Conservation (phyloP, 805 yeast genomes). For the Maudiozyma barnettii region DNA sequence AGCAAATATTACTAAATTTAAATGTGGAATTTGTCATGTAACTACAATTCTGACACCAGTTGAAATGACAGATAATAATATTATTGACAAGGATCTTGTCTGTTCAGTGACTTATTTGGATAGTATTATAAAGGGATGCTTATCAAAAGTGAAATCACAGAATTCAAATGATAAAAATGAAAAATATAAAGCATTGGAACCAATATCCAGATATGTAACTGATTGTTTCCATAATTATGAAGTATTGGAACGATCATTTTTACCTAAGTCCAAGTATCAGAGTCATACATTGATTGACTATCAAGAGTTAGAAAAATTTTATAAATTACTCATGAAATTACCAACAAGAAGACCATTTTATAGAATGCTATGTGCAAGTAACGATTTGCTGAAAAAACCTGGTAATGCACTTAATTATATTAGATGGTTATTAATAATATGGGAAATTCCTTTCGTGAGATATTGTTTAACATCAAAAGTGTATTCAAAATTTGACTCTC, state of each 20-base stretch:
- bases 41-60: slow-evolving; percentile 24
- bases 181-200: slow-evolving; percentile 32
- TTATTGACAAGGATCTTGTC: not conserved
- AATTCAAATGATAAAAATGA: slow-evolving; percentile 3
- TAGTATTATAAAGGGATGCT: slow-evolving; percentile 4
- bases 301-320: slow-evolving; percentile 38
- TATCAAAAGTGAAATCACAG: not conserved
- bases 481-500: slow-evolving; percentile 29
- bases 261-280: slow-evolving; percentile 13
- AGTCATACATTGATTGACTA: slow-evolving; percentile 35
- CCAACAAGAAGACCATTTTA: slow-evolving; percentile 56
- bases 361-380: slow-evolving; percentile 43
- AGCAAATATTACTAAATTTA: slow-evolving; percentile 32
- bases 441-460: slow-evolving; percentile 58
- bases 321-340: slow-evolving; percentile 36
- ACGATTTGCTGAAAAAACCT: slow-evolving; percentile 45
- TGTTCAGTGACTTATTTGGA: slow-evolving; percentile 6
- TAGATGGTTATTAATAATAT: slow-evolving; percentile 52
- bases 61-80: not conserved
- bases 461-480: slow-evolving; percentile 33
- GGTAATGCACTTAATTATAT: slow-evolving; percentile 24
- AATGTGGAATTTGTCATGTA: slow-evolving; percentile 55
- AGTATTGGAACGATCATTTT: slow-evolving; percentile 48
- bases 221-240: slow-evolving; percentile 39
- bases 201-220: slow-evolving; percentile 41